Evolutionary conservation across 352 stramenopile genomes (phyloP), one percentile per base, ranked within the genome.

Genomic region (Phytophthora palmivora): DNA sequence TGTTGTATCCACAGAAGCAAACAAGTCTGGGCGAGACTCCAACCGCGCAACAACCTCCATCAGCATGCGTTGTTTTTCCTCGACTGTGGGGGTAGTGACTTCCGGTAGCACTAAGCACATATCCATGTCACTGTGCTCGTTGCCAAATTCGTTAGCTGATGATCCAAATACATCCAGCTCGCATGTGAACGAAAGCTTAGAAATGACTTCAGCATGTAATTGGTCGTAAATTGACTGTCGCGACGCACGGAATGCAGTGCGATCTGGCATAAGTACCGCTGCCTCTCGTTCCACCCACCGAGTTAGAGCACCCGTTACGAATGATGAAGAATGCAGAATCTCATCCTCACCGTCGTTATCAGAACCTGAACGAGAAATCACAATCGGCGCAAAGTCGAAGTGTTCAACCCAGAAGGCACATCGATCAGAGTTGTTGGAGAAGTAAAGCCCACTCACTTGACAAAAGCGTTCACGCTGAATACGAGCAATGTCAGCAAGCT

Each of bases 131-230:
- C 91, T 96, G 30, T 78, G 62, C 16, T 91, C 80, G 26, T 82
- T 97, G 33, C 97, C 97, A 76, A 99, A 99, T 51, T 97, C 94
- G 70, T 99, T 99, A 2, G 89, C 91, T 37, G 89, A 98, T 15
- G 96, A 99, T 4, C 97, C 97, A 79, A 99, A 99, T 15, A 96
- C 84, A 42, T 92, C 86, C 33, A 96, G 53, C 16, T 88, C 76
- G 15, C 77, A 82, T 21, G 76, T 51, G 32, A 82, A 73, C 16
- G 73, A 71, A n/a, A 89, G 59, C 58, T 85, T 80, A 6, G 75
- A 61, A 5, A 91, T 76, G 12, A 93, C 79, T 3, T 92, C 56
- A n/a, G 51, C 58, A 43, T 87, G 70, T 11, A 95, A 51, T 10
- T 82, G 64, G 18, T 92, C 76, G 47, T 89, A 92, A 58, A 95